phyloP scores from a whole-genome alignment of 257 asterid species.

The Striga asiatica region DNA sequence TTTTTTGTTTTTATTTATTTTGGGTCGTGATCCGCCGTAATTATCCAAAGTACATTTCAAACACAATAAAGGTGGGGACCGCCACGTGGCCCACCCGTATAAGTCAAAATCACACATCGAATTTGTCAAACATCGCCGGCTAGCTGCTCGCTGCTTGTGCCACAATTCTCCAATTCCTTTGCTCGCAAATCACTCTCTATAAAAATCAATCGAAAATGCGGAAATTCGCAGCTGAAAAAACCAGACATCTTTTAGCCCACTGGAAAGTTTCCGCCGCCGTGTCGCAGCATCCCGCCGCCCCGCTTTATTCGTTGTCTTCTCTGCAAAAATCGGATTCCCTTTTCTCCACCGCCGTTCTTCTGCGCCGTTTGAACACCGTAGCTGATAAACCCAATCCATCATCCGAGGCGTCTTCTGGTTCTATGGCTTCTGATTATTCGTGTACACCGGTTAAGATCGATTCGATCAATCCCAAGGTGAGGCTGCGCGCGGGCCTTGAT shows the following conservation, averaged over 20 bases:
- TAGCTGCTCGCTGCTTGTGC: too few species aligned
- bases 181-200: too few species aligned
- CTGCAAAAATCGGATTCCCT: background rate
- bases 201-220: too few species aligned
- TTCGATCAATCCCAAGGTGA: conserved; percentile 27
- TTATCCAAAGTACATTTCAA: too few species aligned
- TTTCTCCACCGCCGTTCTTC: conserved; percentile 10
- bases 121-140: too few species aligned
- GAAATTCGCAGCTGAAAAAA: conserved; percentile 44
- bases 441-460: conserved; percentile 27
- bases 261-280: conserved; percentile 6
- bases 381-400: conserved; percentile 10
- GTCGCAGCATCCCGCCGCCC: conserved; percentile 22
- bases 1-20: too few species aligned
- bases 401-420: conserved; percentile 13
- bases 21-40: too few species aligned
- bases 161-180: too few species aligned
- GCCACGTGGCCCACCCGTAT: too few species aligned
- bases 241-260: conserved; percentile 31
- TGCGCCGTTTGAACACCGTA: conserved; percentile 16
- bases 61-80: too few species aligned
- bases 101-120: too few species aligned
- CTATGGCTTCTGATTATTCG: conserved; percentile 26
- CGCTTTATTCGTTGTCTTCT: conserved; percentile 6
- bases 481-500: background rate